phyloP scores from a whole-genome alignment of 305 asterid species.

The Coffea humblotiana region DNA sequence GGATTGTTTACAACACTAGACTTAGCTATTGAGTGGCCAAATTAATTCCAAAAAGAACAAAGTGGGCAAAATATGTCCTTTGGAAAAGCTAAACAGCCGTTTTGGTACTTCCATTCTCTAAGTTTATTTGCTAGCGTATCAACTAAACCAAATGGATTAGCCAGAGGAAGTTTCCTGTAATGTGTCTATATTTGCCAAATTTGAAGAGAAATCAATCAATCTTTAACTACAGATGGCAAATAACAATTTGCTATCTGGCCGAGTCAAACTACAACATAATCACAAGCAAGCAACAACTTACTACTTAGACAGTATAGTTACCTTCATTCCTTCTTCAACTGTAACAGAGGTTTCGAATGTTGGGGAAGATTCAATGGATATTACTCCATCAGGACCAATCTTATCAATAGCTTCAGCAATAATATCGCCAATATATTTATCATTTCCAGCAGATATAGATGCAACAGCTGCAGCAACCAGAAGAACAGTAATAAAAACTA shows the following conservation, averaged over 20 bases:
- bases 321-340: slow-evolving; percentile 99
- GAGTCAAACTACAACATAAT: not conserved
- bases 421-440: slow-evolving; percentile 69
- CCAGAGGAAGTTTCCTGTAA: not conserved
- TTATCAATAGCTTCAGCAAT: slow-evolving; percentile 84
- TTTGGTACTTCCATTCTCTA: not conserved
- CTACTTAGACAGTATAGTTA: slow-evolving; percentile 19
- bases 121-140: not conserved
- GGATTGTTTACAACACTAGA: not conserved
- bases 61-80: not conserved
- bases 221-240: not conserved
- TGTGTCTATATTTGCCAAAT: not conserved
- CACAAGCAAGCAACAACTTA: not conserved
- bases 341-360: slow-evolving; percentile 70
- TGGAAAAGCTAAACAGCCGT: not conserved
- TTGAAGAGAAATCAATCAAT: no score
- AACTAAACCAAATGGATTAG: not conserved
- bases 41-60: not conserved
- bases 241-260: not conserved
- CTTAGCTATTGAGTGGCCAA: not conserved
- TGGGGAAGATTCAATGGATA: slow-evolving; percentile 72
- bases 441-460: slow-evolving; percentile 92
- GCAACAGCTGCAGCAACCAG: slow-evolving; percentile 72
- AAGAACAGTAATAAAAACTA: not conserved
- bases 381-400: slow-evolving; percentile 92